Base-by-base conservation (phyloP, 2,329 filamentous ascomycete genomes). In the Pleomassaria siparia region DNA sequence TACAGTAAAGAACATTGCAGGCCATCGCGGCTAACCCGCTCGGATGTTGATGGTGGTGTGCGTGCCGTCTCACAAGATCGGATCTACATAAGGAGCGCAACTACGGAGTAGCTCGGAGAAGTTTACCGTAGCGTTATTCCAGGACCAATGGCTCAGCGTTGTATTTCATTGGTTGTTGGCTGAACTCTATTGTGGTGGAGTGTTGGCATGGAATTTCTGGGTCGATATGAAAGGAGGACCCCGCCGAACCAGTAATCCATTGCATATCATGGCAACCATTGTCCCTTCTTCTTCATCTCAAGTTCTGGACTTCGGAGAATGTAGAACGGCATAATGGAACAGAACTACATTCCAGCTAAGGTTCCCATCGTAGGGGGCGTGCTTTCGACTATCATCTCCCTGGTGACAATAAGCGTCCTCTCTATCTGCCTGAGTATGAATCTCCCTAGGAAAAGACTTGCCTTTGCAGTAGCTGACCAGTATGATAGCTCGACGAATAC, bases 321-420 rank as follows among this genome's bases (percentile, higher is more conserved):
- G 6, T 16, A 29, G 24, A n/a, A 29, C 24, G 16, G 24, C 39
- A 28, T 3, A 26, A 41, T 29, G 35, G 18, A 15, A 20, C 4
- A 18, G 16, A 16, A 7, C 15, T 35, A n/a, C 32, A 16, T 4
- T 32, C 37, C 37, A 20, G 37, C 37, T 11, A 7, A 47, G 36
- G 56, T 66, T 20, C 63, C 63, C 13, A 28, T 54, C 15, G 55
- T 48, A 8, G 63, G 62, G 20, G 51, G 58, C 20, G 35, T 63
- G 15, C 29, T 65, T n/a, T 60, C 58, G 18, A 48, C 60, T 26
- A 46, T 56, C 20, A 47, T 64, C 15, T 55, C 62, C 36, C 50
- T 59, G 47, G 43, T 45, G 24, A 64, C 62, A 1, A 59, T 65
- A 43, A 52, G 49, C 13, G 55, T 60, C 20, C 55, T 65, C 8